Evolutionary conservation across 169 alveolate genomes (phyloP).

Genomic region (Plasmodium billcollinsi): DNA sequence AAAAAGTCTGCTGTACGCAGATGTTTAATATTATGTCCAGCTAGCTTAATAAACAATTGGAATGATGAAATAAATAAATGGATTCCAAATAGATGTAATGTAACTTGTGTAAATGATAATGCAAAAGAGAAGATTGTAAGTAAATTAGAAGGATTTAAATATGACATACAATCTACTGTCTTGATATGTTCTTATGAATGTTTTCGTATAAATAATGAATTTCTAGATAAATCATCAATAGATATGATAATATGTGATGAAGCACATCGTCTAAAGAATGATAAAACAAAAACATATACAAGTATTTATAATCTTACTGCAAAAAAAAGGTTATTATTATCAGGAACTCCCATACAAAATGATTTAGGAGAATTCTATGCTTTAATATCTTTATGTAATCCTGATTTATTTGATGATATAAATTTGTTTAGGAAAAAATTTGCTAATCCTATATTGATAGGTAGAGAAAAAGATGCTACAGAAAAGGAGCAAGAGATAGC

Average conservation of each 20-base stretch:
- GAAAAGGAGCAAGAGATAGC: conserved; percentile 90
- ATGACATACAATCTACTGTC: conserved; percentile 87
- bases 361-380: conserved; percentile 93
- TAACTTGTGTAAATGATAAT: conserved; percentile 91
- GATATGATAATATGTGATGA: conserved; percentile 96
- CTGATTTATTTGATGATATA: conserved; percentile 90
- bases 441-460: conserved; percentile 91
- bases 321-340: conserved; percentile 90
- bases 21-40: conserved; percentile 94
- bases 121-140: conserved; percentile 91
- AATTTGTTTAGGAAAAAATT: conserved; percentile 83
- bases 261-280: conserved; percentile 96
- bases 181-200: conserved; percentile 94
- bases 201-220: conserved; percentile 90
- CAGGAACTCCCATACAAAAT: conserved; percentile 94
- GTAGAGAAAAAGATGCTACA: conserved; percentile 94
- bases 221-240: conserved; percentile 92
- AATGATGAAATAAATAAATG: conserved; percentile 94
- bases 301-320: conserved; percentile 92
- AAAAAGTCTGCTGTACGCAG: conserved; percentile 91
- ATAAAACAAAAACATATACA: conserved; percentile 92
- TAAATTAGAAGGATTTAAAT: conserved; percentile 91
- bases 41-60: conserved; percentile 95
- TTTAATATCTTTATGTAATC: conserved; percentile 91
- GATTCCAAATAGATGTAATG: conserved; percentile 91